phyloP scores from a whole-genome alignment of 352 stramenopile genomes.

The Thraustotheca clavata region DNA sequence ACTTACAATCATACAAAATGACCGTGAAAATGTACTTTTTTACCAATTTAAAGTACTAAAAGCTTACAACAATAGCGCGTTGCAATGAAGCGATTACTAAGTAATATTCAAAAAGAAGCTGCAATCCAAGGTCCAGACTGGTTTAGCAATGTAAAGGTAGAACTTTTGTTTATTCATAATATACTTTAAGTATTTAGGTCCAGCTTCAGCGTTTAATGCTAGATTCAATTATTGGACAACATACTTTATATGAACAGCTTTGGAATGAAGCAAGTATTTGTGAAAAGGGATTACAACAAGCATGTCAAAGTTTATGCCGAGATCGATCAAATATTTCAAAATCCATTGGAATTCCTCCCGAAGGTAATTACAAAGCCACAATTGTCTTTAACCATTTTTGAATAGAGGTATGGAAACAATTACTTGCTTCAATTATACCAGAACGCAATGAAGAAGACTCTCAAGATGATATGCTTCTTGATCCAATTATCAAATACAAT shows the following conservation, averaged over 20 bases:
- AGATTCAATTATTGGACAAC: conserved; percentile 55
- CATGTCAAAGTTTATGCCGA: background rate
- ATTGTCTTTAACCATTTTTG: too few species aligned
- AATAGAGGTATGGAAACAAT: background rate
- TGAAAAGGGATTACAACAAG: conserved; percentile 25
- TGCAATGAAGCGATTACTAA: conserved; percentile 3
- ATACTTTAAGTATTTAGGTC: conserved; percentile 19
- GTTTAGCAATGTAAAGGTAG: conserved; percentile 15
- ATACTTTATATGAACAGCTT: conserved; percentile 53
- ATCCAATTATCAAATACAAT: conserved; percentile 41
- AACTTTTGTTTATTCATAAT: background rate
- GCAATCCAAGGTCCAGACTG: background rate
- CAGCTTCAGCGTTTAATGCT: conserved; percentile 47
- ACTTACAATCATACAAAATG: background rate
- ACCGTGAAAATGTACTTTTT: background rate
- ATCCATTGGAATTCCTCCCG: too few species aligned
- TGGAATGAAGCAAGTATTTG: conserved; percentile 37
- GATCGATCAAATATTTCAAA: too few species aligned
- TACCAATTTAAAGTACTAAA: background rate
- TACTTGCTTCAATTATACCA: background rate
- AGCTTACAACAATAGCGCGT: background rate
- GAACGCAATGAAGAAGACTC: background rate
- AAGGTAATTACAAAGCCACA: too few species aligned
- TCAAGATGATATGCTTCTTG: background rate
- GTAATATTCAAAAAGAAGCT: background rate